A percentile compares a stretch with the other conserved stretches of the same genome.
These are phyloP conservation scores for Colletotrichum tropicale DNA, from an alignment of 2,329 filamentous ascomycete species.

Conservation along the genomic window DNA sequence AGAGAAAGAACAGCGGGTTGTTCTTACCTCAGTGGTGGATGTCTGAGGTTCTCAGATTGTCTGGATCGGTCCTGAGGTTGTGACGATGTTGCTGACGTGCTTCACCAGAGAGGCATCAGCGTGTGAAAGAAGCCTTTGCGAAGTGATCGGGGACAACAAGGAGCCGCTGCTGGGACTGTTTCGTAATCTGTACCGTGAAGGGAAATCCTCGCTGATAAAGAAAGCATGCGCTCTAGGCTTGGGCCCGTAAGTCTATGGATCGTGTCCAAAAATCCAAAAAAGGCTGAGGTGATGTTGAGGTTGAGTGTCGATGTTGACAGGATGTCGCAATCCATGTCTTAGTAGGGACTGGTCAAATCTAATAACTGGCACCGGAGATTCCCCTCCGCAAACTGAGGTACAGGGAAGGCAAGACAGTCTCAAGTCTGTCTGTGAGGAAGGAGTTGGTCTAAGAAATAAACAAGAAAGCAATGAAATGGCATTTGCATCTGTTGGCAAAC, in stretches of 20 bases:
- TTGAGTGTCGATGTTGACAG: neutral
- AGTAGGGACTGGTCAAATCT: neutral
- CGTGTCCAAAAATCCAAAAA: conserved; percentile 7
- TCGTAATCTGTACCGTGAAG: neutral
- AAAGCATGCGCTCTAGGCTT: conserved; percentile 16
- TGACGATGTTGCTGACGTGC: neutral
- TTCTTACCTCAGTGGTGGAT: neutral
- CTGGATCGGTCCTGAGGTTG: neutral
- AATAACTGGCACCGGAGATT: neutral
- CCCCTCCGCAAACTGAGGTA: neutral
- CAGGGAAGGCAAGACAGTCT: neutral
- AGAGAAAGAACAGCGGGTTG: neutral
- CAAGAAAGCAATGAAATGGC: neutral
- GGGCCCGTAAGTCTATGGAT: conserved; percentile 9
- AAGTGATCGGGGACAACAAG: neutral
- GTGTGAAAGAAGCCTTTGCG: neutral
- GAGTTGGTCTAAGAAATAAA: neutral
- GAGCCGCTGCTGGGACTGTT: neutral
- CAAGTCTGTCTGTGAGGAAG: neutral
- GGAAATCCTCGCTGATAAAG: conserved; percentile 8
- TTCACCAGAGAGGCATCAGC: neutral
- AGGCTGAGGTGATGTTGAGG: neutral
- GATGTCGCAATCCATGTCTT: neutral
- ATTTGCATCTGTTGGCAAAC: neutral
- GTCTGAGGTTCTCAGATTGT: neutral